Conservation (phyloP, 306 rosid genomes). For the Trifolium fragiferum region DNA sequence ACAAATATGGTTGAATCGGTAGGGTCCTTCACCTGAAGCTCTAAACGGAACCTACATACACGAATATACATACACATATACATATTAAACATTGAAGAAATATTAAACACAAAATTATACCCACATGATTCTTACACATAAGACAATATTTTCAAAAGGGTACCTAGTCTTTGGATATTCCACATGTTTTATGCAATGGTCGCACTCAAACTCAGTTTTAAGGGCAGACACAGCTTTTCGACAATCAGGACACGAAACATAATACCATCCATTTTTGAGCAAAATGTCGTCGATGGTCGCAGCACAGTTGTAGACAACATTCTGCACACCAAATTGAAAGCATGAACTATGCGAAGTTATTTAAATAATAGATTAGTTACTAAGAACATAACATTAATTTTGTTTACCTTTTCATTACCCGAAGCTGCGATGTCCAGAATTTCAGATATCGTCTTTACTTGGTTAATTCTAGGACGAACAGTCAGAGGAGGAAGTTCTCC, state of each 20-base stretch:
- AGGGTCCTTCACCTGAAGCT: too few relatives aligned
- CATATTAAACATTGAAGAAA: too few relatives aligned
- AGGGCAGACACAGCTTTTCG: not conserved
- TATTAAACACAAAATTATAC: too few relatives aligned
- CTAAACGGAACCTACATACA: too few relatives aligned
- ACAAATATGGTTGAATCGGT: not conserved
- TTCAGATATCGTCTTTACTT: not conserved
- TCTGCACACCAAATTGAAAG: not conserved
- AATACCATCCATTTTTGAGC: not conserved
- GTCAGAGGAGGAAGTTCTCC: too few relatives aligned
- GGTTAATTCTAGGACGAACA: too few relatives aligned
- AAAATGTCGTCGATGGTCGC: not conserved
- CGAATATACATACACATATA: too few relatives aligned
- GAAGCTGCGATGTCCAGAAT: not conserved
- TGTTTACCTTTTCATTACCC: not conserved
- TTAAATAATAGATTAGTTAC: too few relatives aligned
- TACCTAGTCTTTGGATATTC: not conserved
- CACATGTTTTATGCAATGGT: not conserved
- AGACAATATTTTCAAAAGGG: too few relatives aligned
- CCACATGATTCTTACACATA: too few relatives aligned
- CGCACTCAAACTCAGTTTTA: not conserved
- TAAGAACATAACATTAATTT: too few relatives aligned
- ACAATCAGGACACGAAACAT: not conserved
- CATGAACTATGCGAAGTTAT: not conserved
- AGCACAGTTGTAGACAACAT: not conserved